phyloP scores from a whole-genome alignment of 176 grass and related monocot species.

The Phoenix roebelenii region DNA sequence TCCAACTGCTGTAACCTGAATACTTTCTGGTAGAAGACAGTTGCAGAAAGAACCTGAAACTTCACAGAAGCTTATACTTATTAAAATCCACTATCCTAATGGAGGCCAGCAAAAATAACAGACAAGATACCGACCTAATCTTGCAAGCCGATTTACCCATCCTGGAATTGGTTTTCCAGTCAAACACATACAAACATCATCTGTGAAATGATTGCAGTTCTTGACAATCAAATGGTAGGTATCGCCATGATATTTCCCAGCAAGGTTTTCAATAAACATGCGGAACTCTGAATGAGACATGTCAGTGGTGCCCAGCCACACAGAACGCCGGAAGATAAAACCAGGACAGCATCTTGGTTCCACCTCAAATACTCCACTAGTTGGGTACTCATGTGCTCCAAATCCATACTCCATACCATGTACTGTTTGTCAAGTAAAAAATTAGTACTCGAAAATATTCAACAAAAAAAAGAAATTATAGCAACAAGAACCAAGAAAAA shows the following conservation, averaged over 20 bases:
- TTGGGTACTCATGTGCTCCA: conserved; percentile 78
- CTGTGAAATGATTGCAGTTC: conserved; percentile 96
- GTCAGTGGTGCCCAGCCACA: conserved; percentile 72
- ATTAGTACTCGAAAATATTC: conserved; percentile 7
- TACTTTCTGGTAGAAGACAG: conserved; percentile 63
- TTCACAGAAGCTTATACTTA: neutral
- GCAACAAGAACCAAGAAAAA: neutral
- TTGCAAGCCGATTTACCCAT: conserved; percentile 91
- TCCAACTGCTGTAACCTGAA: conserved; percentile 57
- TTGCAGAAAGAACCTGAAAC: conserved; percentile 66
- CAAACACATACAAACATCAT: conserved; percentile 69
- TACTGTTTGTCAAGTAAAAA: conserved; percentile 32
- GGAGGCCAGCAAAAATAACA: neutral
- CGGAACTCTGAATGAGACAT: conserved; percentile 70
- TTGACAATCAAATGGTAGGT: conserved; percentile 84
- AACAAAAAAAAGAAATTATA: conserved; percentile 12
- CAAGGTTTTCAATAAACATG: conserved; percentile 67
- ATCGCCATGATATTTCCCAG: conserved; percentile 77
- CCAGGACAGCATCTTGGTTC: conserved; percentile 80
- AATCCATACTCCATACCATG: conserved; percentile 96
- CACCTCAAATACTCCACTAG: conserved; percentile 93
- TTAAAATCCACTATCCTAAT: neutral
- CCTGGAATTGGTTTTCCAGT: conserved; percentile 90
- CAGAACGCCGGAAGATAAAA: conserved; percentile 73
- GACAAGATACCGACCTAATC: conserved; percentile 59